phyloP scores from a whole-genome alignment of 2,329 filamentous ascomycete species.

The Coniochaeta sp. region DNA sequence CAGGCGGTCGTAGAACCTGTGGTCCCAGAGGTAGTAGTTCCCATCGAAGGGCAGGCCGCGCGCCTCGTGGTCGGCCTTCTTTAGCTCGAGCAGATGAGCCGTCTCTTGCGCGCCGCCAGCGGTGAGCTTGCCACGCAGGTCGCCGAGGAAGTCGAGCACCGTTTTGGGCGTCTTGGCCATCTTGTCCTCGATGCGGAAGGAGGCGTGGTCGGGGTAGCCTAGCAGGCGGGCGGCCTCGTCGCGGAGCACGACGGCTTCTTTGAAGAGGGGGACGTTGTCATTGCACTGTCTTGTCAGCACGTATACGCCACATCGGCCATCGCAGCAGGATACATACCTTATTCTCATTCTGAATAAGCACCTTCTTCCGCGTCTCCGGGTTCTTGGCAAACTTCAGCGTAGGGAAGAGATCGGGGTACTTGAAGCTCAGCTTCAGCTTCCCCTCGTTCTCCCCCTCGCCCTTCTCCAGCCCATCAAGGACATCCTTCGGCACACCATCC shows the following conservation, averaged over 20 bases:
- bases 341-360: slow-evolving; percentile 73
- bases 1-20: slow-evolving; percentile 71
- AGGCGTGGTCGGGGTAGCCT: slow-evolving; percentile 70
- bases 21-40: slow-evolving; percentile 78
- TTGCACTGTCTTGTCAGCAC: slow-evolving; percentile 41
- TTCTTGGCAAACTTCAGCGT: slow-evolving; percentile 70
- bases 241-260: slow-evolving; percentile 65
- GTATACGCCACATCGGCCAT: too few relatives aligned
- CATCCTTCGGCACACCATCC: slow-evolving; percentile 66
- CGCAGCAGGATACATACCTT: too few relatives aligned
- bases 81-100: slow-evolving; percentile 62
- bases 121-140: slow-evolving; percentile 59
- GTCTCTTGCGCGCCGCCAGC: slow-evolving; percentile 67
- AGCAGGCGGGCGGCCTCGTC: slow-evolving; percentile 73
- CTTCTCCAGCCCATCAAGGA: slow-evolving; percentile 60
- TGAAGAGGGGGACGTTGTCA: slow-evolving; percentile 66
- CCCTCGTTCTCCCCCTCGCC: slow-evolving; percentile 66
- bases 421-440: slow-evolving; percentile 68
- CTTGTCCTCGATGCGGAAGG: slow-evolving; percentile 72
- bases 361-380: slow-evolving; percentile 58
- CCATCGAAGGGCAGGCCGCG: slow-evolving; percentile 54
- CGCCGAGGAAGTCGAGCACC: slow-evolving; percentile 65
- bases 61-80: slow-evolving; percentile 60
- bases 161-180: slow-evolving; percentile 74
- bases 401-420: slow-evolving; percentile 76